Evolutionary conservation across 371 early-diverging fungal species (phyloP).

Genomic region (Mortierella sp.): DNA sequence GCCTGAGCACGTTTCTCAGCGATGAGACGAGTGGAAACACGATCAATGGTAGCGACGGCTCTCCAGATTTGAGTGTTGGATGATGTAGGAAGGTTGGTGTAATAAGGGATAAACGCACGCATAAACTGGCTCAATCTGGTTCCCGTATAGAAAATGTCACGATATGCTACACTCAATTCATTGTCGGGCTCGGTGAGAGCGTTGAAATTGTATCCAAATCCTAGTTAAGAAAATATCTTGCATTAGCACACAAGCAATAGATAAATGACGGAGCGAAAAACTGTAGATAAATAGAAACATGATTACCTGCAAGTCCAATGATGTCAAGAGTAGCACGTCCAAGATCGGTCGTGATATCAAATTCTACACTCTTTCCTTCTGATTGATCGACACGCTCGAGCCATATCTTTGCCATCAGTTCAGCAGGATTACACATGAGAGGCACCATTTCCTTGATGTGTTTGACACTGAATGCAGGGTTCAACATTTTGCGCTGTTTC

Average conservation of each 20-base stretch:
- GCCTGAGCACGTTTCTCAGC: constrained; percentile 41
- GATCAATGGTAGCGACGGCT: constrained; percentile 55
- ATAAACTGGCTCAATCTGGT: constrained; percentile 49
- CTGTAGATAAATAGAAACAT: too few species aligned
- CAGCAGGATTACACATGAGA: constrained; percentile 33
- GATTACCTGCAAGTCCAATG: constrained; percentile 36
- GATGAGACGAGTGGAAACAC: constrained; percentile 61
- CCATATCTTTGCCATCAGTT: constrained; percentile 33
- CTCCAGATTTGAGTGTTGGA: constrained; percentile 38
- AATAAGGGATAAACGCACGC: constrained; percentile 56
- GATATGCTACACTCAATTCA: constrained; percentile 63
- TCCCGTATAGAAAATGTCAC: constrained; percentile 57
- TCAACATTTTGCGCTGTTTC: constrained; percentile 76
- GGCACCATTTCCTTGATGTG: constrained; percentile 59
- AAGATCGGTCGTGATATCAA: constrained; percentile 26
- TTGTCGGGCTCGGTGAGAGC: constrained; percentile 46
- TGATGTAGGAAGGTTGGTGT: constrained; percentile 56
- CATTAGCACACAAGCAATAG: too few species aligned
- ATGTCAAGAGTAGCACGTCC: constrained; percentile 35
- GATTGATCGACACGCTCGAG: constrained; percentile 24
- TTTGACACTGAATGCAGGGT: constrained; percentile 72
- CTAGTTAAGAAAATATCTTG: background rate
- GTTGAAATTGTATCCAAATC: constrained; percentile 66
- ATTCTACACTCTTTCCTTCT: constrained; percentile 13
- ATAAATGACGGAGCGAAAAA: too few species aligned